Evolutionary conservation across 2,329 filamentous ascomycete species (phyloP).

Genomic region (Talaromyces sp.): DNA sequence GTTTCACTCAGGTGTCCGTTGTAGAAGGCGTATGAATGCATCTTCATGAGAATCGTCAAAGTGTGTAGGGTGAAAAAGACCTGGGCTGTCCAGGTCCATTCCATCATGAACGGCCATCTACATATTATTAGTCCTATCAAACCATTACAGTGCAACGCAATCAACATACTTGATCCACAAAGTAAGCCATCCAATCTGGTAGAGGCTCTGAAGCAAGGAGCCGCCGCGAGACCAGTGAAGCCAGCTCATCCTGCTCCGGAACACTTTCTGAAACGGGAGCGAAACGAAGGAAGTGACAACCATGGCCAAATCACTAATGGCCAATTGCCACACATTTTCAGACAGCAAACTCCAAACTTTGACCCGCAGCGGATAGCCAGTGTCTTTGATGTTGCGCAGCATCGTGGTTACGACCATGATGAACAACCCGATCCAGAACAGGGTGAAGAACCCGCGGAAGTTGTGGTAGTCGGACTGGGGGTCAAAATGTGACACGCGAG

Average conservation of each 20-base stretch:
- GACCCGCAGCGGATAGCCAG: slow-evolving; percentile 76
- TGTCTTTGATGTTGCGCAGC: slow-evolving; percentile 89
- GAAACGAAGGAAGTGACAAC: slow-evolving; percentile 67
- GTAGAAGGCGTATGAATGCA: slow-evolving; percentile 98
- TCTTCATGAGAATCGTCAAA: slow-evolving; percentile 93
- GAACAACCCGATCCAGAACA: slow-evolving; percentile 95
- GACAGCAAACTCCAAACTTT: slow-evolving; percentile 86
- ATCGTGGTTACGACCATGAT: slow-evolving; percentile 97
- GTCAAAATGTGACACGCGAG: slow-evolving; percentile 92
- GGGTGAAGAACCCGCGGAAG: slow-evolving; percentile 94
- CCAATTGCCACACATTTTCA: slow-evolving; percentile 82
- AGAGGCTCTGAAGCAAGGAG: slow-evolving; percentile 76
- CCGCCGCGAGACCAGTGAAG: slow-evolving; percentile 73
- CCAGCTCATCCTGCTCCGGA: slow-evolving; percentile 51
- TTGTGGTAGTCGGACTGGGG: slow-evolving; percentile 86
- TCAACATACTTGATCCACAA: slow-evolving; percentile 66
- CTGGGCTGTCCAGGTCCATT: slow-evolving; percentile 96
- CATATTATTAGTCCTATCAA: background rate
- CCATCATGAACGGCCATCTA: slow-evolving; percentile 71
- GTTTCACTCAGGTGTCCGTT: slow-evolving; percentile 92
- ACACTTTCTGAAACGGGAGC: slow-evolving; percentile 67
- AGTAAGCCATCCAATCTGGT: slow-evolving; percentile 71
- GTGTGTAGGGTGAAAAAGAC: slow-evolving; percentile 91
- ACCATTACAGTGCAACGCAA: background rate
- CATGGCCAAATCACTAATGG: slow-evolving; percentile 79